Percentiles rank a stretch among this genome's conserved stretches.
These are phyloP conservation scores for Colletotrichum sp. DNA, from an alignment of 2,329 filamentous ascomycete genomes.

Conservation along the genomic window DNA sequence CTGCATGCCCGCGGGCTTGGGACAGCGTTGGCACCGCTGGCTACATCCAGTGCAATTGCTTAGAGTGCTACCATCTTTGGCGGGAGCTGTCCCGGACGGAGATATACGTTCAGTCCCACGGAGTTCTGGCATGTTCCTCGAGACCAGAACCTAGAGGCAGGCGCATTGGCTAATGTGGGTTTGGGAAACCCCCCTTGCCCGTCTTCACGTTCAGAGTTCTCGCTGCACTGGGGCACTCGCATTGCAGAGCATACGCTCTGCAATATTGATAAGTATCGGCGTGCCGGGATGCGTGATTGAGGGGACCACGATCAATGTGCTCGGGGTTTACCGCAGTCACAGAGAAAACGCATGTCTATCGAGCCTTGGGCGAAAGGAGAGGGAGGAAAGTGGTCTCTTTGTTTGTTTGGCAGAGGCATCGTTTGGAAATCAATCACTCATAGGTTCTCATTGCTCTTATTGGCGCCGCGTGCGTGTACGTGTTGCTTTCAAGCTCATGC, in stretches of 20 bases:
- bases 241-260: too few species aligned
- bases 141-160: not conserved
- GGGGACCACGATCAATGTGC: not conserved
- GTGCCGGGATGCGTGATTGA: too few species aligned
- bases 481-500: not conserved
- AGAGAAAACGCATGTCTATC: not conserved
- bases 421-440: too few species aligned
- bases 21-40: too few species aligned
- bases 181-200: not conserved
- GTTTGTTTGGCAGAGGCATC: not conserved
- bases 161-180: not conserved
- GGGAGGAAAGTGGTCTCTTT: not conserved
- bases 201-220: rapidly evolving
- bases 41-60: not conserved
- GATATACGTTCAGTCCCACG: too few species aligned
- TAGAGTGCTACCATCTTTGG: not conserved
- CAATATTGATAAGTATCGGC: too few species aligned
- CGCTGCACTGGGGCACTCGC: too few species aligned
- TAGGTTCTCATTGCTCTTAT: not conserved
- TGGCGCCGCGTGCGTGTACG: not conserved
- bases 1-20: too few species aligned
- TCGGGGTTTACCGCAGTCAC: not conserved
- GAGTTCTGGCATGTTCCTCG: not conserved
- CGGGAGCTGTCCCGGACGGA: not conserved
- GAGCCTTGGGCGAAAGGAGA: not conserved